These are phyloP conservation scores for Psilocybe mexicana DNA, from an alignment of 1,284 basidiomycete genomes.

Conservation along the genomic window DNA sequence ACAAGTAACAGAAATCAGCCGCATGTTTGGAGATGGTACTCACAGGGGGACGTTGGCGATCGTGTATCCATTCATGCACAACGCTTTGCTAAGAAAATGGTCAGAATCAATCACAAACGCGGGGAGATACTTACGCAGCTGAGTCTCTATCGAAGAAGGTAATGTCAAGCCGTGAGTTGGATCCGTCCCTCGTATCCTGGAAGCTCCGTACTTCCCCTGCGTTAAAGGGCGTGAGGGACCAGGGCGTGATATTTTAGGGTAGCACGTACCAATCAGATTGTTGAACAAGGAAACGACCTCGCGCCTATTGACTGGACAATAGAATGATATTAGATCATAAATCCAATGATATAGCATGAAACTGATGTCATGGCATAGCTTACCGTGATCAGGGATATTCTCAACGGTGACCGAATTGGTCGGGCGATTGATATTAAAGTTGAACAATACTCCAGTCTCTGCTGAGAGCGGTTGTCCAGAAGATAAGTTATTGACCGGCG, in stretches of 20 bases:
- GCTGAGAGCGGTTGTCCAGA: not conserved
- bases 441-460: slow-evolving; percentile 12
- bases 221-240: not conserved
- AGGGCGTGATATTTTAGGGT: not conserved
- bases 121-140: slow-evolving; percentile 38
- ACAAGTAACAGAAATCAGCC: not conserved
- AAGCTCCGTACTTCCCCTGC: slow-evolving; percentile 50
- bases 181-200: slow-evolving; percentile 39
- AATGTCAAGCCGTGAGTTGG: slow-evolving; percentile 47
- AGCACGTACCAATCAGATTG: slow-evolving; percentile 50
- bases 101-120: not conserved
- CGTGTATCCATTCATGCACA: slow-evolving; percentile 67
- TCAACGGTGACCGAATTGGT: slow-evolving; percentile 26
- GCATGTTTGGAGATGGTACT: slow-evolving; percentile 4
- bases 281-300: slow-evolving; percentile 60
- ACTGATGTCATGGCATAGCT: not conserved
- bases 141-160: slow-evolving; percentile 51
- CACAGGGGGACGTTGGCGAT: slow-evolving; percentile 58
- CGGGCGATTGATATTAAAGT: slow-evolving; percentile 19
- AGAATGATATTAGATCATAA: not conserved
- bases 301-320: slow-evolving; percentile 39
- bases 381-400: slow-evolving; percentile 26
- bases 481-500: slow-evolving; percentile 3
- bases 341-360: not conserved
- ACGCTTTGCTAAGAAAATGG: slow-evolving; percentile 49